These are phyloP conservation scores for Hypomontagnella monticulosa DNA, from an alignment of 495 filamentous ascomycete species.

Conservation along the genomic window DNA sequence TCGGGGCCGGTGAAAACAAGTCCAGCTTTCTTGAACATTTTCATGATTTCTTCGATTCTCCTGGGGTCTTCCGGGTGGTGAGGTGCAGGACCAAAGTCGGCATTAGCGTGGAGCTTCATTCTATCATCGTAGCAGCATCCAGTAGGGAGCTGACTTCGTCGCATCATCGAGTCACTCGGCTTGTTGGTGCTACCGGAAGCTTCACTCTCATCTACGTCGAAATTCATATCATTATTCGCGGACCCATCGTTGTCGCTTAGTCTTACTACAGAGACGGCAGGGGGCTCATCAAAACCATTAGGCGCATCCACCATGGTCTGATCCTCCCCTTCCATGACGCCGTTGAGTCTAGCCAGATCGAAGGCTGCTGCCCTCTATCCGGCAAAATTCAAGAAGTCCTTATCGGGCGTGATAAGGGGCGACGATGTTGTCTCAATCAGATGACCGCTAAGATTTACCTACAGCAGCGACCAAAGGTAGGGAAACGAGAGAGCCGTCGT, in stretches of 20 bases:
- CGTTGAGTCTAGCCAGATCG: neutral
- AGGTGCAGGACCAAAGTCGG: constrained; percentile 70
- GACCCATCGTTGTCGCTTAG: constrained; percentile 34
- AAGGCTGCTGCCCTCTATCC: neutral
- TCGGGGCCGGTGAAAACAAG: constrained; percentile 68
- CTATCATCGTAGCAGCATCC: constrained; percentile 89
- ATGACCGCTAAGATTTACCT: constrained; percentile 6
- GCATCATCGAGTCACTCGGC: constrained; percentile 20
- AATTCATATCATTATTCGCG: constrained; percentile 39
- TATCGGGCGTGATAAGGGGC: neutral
- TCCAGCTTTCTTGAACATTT: constrained; percentile 79
- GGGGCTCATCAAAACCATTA: constrained; percentile 50
- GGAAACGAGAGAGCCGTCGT: constrained; percentile 3
- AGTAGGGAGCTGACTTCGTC: constrained; percentile 63
- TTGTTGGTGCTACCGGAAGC: constrained; percentile 20
- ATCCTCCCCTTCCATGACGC: constrained; percentile 54
- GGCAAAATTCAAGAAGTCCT: neutral
- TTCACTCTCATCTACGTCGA: constrained; percentile 46
- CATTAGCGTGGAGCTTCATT: constrained; percentile 92
- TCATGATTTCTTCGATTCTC: constrained; percentile 89
- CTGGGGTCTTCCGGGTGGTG: constrained; percentile 94
- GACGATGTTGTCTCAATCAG: neutral
- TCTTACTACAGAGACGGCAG: constrained; percentile 9
- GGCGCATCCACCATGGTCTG: constrained; percentile 49
- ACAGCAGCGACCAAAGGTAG: neutral